phyloP scores from a whole-genome alignment of 139 green algal genomes.

The Chlorokybus atmophyticus region DNA sequence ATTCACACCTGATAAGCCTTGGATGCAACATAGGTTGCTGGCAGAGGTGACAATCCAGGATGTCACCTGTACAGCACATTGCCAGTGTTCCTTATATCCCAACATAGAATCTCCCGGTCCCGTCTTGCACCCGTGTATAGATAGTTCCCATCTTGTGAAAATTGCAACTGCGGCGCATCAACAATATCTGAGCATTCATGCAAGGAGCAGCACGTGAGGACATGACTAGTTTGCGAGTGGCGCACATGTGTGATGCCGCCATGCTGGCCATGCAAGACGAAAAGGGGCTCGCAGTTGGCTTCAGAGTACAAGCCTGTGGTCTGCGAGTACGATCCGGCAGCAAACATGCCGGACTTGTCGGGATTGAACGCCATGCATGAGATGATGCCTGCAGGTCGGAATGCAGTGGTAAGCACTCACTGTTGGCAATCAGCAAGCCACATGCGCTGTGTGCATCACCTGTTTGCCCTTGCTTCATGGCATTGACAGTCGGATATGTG shows the following conservation, averaged over 20 bases:
- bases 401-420: slow-evolving; percentile 16
- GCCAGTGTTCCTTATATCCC: slow-evolving; percentile 60
- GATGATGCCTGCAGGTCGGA: slow-evolving; percentile 54
- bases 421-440: slow-evolving; percentile 2
- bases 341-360: slow-evolving; percentile 40
- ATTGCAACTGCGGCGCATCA: slow-evolving; percentile 21
- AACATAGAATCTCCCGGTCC: slow-evolving; percentile 65
- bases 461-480: slow-evolving; percentile 23
- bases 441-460: slow-evolving; percentile 6
- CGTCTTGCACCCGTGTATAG: slow-evolving; percentile 66
- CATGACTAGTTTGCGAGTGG: too few species aligned
- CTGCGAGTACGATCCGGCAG: slow-evolving; percentile 59
- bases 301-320: slow-evolving; percentile 47
- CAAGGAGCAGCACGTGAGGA: too few species aligned
- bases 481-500: slow-evolving; percentile 11
- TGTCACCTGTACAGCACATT: slow-evolving; percentile 9
- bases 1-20: too few species aligned
- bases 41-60: background rate
- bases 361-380: slow-evolving; percentile 61
- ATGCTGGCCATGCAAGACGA: slow-evolving; percentile 51
- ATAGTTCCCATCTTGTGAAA: slow-evolving; percentile 56
- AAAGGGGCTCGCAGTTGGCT: slow-evolving; percentile 34
- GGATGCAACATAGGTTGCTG: too few species aligned
- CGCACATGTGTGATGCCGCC: slow-evolving; percentile 20
- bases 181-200: too few species aligned